Base-by-base conservation (phyloP, 805 yeast genomes). In the Zygotorulaspora florentina region DNA sequence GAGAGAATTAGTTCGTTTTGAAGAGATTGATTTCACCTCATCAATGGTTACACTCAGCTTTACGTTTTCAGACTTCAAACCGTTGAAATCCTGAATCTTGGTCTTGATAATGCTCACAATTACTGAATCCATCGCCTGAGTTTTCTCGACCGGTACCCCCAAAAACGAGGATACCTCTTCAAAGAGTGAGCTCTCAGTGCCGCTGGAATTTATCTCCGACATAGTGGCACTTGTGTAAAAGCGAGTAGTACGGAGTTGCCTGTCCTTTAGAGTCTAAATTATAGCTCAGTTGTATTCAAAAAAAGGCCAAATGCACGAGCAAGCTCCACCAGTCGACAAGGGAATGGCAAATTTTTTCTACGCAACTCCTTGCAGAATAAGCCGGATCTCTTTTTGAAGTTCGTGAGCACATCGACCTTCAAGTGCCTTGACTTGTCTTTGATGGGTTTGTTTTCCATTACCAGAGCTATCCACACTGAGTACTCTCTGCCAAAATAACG, bases 31-130 rank as follows among this genome's bases (percentile, higher is more conserved):
- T 16, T 66, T 65, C 13, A 62, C 50, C 43, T 72, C 76, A 43
- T 75, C 77, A 13, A 68, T 57, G n/a, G 65, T 64, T 10, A 74
- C 65, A 45, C 67, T 70, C 25, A 69, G 34, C 2, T 67, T 54
- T 39, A 69, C 45, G 39, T 66, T 68, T 37, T 67, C 68, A 1
- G 77, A 69, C 45, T 66, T 63, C 34, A 73, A 40, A 8, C 60
- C 59, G 27, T 70, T 64, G 36, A 67, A 59, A 39, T 71, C 72
- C 3, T 56, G 52, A 13, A 70, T 48, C 40, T 63, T 68, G 2
- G 47, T 20, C 25, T 60, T 56, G 3, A 75, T 45, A 29, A 63
- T 60, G 1, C 37, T 42, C 13, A 71, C 45, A 1, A 67, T 40
- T 1, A 27, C 46, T 0, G 37, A 20, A 34, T 62, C 64, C 4